Evolutionary conservation across 208 protist species (phyloP), one percentile per base, ranked within the genome.

Genomic region (Acanthamoeba quina): DNA sequence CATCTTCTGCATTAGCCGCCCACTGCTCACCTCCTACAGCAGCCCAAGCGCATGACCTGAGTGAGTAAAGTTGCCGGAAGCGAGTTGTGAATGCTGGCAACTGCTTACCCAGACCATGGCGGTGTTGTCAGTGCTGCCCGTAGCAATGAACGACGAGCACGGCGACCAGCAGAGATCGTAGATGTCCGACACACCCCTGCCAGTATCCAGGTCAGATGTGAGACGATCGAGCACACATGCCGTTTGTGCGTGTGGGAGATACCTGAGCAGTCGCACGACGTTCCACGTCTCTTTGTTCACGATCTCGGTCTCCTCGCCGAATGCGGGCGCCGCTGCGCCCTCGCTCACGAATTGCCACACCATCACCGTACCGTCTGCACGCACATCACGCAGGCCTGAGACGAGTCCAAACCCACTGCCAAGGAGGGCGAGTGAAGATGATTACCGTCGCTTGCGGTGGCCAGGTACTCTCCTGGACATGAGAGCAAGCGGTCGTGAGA

Each of bases 281-380:
- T 47, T 72, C 83, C 83, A 90, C 17, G 83, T 90, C 54, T 90
- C 83, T 17, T 90, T 90, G 41, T 72, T 90, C 19, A 90, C 83
- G 26, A 72, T 72, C 34, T 90, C 83, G 26, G 83, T 19, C 26
- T 90, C 83, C 19, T 68, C 83, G 60, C 83, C 83, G 41, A 90
- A 90, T 5, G 54, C 58, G 24, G 54, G 54, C 3, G 83, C 37
- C 3, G 58, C 3, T 72, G 83, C 60, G 17, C 41, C 83, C 58
- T 90, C 83, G 21, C 60, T 34, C 10, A 19, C 83, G 15, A 90
- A 72, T 31, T 72, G 83, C 83, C 83, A 90, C 37, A 90, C 15
- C 29, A 90, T 47, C 31, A 90, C 62, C n/a, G 83, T 90, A 49
- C 83, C 58, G 34, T 90, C 83, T 90, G 41, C 13, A 17, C 52